These are phyloP conservation scores for Lachancea waltii DNA, from an alignment of 805 yeast genomes.

Conservation along the genomic window DNA sequence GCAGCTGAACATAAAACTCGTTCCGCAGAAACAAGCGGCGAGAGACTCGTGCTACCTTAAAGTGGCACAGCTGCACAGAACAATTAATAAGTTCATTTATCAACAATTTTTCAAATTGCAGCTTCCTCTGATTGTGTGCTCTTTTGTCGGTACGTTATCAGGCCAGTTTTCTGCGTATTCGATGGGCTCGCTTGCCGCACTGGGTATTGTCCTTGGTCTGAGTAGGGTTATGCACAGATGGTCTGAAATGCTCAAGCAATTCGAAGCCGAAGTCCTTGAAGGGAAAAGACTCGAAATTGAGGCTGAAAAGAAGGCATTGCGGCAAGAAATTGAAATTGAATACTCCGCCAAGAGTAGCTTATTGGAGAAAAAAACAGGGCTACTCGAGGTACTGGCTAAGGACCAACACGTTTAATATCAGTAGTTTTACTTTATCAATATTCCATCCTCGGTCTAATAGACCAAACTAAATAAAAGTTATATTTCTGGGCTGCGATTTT, in stretches of 20 bases:
- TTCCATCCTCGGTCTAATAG: too few species aligned
- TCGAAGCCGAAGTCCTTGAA: conserved; percentile 10
- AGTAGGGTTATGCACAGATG: conserved; percentile 29
- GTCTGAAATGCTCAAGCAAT: conserved; percentile 18
- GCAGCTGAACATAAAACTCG: conserved; percentile 6
- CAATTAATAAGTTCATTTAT: conserved; percentile 23
- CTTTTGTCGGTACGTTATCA: conserved; percentile 26
- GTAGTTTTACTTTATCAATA: background rate
- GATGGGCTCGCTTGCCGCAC: conserved; percentile 29
- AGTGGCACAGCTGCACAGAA: too few species aligned
- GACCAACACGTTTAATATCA: too few species aligned
- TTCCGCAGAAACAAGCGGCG: too few species aligned
- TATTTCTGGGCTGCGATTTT: too few species aligned
- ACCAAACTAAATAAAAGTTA: too few species aligned
- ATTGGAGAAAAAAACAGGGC: too few species aligned
- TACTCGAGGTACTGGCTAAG: too few species aligned
- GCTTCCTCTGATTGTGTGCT: conserved; percentile 25
- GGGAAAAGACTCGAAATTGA: conserved; percentile 16
- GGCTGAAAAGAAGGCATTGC: conserved; percentile 5
- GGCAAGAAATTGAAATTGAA: too few species aligned
- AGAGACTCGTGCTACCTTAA: too few species aligned
- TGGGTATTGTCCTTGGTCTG: conserved; percentile 30
- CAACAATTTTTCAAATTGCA: conserved; percentile 29
- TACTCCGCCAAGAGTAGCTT: too few species aligned
- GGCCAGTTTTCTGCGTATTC: conserved; percentile 29